phyloP scores from a whole-genome alignment of 2,329 filamentous ascomycete species.

The Stagonosporopsis chrysanthemi region DNA sequence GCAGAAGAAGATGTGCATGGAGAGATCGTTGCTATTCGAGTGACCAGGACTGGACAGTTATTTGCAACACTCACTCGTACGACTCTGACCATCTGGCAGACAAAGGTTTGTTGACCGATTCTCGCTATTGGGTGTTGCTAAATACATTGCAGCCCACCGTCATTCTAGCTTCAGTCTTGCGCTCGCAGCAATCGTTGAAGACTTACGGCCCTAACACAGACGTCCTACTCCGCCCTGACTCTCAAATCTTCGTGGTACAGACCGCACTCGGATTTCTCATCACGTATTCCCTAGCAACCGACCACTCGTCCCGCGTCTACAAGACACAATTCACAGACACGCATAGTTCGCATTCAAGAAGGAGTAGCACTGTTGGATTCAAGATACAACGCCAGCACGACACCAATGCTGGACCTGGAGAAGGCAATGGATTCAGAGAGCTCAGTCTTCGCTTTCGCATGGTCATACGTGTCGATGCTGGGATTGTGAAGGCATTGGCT shows the following conservation, averaged over 20 bases:
- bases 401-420: constrained; percentile 71
- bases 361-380: constrained; percentile 58
- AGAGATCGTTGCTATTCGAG: constrained; percentile 77
- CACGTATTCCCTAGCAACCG: constrained; percentile 89
- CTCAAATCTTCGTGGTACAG: constrained; percentile 88
- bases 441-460: constrained; percentile 92
- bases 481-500: constrained; percentile 85
- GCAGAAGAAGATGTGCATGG: constrained; percentile 56
- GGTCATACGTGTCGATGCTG: constrained; percentile 97
- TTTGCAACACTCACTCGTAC: constrained; percentile 89
- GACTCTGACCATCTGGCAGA: constrained; percentile 95
- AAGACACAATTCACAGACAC: constrained; percentile 76
- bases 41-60: constrained; percentile 79
- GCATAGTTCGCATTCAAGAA: constrained; percentile 51
- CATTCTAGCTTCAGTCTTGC: constrained; percentile 82
- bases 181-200: constrained; percentile 79
- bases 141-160: constrained; percentile 74
- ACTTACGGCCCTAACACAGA: constrained; percentile 87
- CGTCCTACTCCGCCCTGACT: constrained; percentile 87
- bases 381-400: constrained; percentile 49
- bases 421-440: constrained; percentile 82
- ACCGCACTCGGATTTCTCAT: constrained; percentile 88
- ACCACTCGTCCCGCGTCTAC: constrained; percentile 83
- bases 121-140: constrained; percentile 28
- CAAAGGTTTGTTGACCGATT: constrained; percentile 69